These are phyloP conservation scores for Eucalyptus pauciflora DNA, from an alignment of 345 rosid genomes.

Conservation along the genomic window DNA sequence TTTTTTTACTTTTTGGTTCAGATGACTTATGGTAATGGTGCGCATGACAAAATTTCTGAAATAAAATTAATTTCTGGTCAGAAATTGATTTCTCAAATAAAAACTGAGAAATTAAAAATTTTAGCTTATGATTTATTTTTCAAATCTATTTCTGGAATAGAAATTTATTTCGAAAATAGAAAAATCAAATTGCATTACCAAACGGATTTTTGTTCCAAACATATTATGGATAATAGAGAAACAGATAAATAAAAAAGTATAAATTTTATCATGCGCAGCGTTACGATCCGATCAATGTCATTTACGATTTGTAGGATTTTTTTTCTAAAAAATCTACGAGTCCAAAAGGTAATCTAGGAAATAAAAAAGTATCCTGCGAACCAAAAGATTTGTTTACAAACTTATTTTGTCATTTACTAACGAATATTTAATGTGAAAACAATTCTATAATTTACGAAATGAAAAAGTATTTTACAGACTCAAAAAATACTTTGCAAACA, in stretches of 20 bases:
- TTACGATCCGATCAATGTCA: not conserved
- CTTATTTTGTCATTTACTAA: not conserved
- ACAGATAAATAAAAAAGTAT: no score
- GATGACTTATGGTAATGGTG: not conserved
- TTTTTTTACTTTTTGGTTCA: not conserved
- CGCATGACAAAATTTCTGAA: no score
- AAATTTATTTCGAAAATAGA: no score
- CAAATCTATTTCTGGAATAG: no score
- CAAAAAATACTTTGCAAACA: accelerated
- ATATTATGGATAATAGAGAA: no score
- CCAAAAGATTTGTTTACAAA: not conserved
- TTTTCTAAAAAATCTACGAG: not conserved
- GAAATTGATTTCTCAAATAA: no score
- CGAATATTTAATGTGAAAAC: not conserved
- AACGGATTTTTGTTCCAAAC: no score
- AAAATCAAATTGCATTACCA: no score
- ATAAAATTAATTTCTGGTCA: no score
- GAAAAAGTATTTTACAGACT: not conserved
- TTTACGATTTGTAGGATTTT: not conserved
- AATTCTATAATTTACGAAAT: accelerated
- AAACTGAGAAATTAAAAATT: no score
- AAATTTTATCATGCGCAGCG: no score
- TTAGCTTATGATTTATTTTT: no score
- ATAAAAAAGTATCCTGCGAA: not conserved
- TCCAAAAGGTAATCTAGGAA: not conserved